phyloP scores from a whole-genome alignment of 768 basidiomycete genomes.

The Steccherinum ochraceum region DNA sequence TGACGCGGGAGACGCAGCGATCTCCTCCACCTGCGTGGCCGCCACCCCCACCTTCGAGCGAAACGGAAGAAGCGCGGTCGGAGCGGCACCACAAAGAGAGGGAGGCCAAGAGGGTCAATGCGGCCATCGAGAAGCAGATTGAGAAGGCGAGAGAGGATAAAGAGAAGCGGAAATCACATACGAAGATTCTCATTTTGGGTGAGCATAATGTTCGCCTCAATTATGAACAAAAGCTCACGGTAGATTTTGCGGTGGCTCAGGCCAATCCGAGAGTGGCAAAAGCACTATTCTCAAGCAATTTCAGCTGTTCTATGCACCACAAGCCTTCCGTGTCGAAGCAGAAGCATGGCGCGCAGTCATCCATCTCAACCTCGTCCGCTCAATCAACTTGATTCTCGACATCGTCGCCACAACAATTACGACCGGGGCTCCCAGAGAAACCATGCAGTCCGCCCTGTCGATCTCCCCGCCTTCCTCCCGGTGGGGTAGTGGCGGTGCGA shows the following conservation, averaged over 20 bases:
- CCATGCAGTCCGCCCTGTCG: not conserved
- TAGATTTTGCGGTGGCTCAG: constrained; percentile 23
- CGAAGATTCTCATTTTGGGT: constrained; percentile 58
- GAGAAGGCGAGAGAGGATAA: constrained; percentile 15
- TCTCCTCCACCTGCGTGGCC: not conserved
- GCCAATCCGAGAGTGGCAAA: constrained; percentile 65
- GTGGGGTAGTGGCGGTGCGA: too few species aligned
- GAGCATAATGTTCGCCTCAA: constrained; percentile 11
- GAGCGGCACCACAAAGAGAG: constrained; percentile 3
- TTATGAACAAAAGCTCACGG: too few species aligned
- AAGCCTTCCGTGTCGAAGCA: constrained; percentile 50
- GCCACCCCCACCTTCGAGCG: not conserved
- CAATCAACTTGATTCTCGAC: constrained; percentile 38
- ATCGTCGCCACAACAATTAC: constrained; percentile 28
- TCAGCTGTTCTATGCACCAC: constrained; percentile 54
- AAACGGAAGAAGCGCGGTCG: not conserved
- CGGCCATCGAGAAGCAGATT: constrained; percentile 10
- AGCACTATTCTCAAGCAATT: constrained; percentile 64
- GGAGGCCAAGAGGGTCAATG: constrained; percentile 10
- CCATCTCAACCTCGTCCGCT: constrained; percentile 60
- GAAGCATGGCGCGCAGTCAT: constrained; percentile 61
- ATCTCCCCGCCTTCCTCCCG: not conserved
- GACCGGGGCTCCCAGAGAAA: too few species aligned
- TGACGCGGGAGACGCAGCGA: not conserved
- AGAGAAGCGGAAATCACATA: constrained; percentile 31